These are phyloP conservation scores for Epichloe sibirici DNA, from an alignment of 2,329 filamentous ascomycete species.

Conservation along the genomic window DNA sequence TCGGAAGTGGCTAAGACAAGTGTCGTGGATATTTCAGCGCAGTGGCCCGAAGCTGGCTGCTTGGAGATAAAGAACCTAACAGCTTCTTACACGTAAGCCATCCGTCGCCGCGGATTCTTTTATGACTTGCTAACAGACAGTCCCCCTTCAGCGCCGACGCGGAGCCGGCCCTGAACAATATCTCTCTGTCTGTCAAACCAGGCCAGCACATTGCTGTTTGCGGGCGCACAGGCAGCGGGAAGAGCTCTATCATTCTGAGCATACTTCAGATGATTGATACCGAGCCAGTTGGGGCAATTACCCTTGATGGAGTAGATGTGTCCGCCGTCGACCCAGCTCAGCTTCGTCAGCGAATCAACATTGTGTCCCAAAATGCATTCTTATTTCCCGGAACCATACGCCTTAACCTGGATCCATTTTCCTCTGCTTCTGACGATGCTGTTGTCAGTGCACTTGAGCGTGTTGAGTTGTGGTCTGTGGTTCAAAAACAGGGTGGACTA, in stretches of 20 bases:
- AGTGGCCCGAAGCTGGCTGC: neutral
- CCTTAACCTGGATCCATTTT: constrained; percentile 26
- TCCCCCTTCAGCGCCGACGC: neutral
- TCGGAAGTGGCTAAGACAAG: neutral
- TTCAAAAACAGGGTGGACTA: constrained; percentile 12
- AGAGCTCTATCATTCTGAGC: constrained; percentile 24
- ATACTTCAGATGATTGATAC: too few relatives aligned
- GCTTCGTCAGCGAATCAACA: constrained; percentile 19
- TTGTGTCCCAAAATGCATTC: constrained; percentile 35
- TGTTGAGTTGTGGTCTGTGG: constrained; percentile 5
- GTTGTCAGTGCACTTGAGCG: constrained; percentile 5
- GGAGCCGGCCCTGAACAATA: too few relatives aligned
- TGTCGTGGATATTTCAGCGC: neutral
- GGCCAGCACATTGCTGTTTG: constrained; percentile 7
- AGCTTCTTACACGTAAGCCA: neutral
- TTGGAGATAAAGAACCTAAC: neutral
- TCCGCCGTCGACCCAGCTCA: too few relatives aligned
- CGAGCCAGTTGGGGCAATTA: too few relatives aligned
- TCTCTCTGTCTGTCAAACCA: neutral
- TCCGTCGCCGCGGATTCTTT: too few relatives aligned
- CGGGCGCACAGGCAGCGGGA: constrained; percentile 20
- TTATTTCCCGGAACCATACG: constrained; percentile 29
- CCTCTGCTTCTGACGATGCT: constrained; percentile 2
- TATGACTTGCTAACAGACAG: too few relatives aligned
- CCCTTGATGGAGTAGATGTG: too few relatives aligned